These are phyloP conservation scores for Ceratobasidium theobromae DNA, from an alignment of 1,284 basidiomycete genomes.

Conservation along the genomic window DNA sequence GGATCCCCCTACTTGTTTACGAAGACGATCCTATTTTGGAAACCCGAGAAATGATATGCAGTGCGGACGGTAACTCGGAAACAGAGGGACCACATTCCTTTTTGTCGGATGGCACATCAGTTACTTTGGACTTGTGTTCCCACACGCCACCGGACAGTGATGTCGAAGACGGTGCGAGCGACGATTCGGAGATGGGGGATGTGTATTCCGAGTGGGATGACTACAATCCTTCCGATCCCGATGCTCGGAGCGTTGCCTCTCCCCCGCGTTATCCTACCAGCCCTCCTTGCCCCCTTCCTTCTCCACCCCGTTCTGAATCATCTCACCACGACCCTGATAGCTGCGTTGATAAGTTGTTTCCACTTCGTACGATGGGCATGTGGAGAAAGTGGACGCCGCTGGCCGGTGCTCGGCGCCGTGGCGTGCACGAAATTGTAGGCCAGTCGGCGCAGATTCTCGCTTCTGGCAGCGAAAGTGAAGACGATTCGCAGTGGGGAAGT, in stretches of 20 bases:
- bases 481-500: constrained; percentile 23
- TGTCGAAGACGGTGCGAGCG: background rate
- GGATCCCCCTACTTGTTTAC: constrained; percentile 19
- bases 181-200: background rate
- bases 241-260: constrained; percentile 24
- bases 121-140: no score
- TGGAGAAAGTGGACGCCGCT: constrained; percentile 24
- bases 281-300: background rate
- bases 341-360: constrained; percentile 4
- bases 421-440: background rate
- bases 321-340: constrained; percentile 17
- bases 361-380: constrained; percentile 24
- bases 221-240: constrained; percentile 4
- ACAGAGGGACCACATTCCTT: background rate
- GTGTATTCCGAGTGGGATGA: constrained; percentile 27
- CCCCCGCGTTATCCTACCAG: background rate
- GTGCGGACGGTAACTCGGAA: background rate
- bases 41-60: background rate
- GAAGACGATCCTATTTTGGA: constrained; percentile 28
- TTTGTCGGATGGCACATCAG: background rate
- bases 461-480: constrained; percentile 19
- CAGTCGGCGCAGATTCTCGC: background rate
- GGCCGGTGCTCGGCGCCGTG: background rate
- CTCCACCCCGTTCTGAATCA: background rate
- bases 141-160: constrained; percentile 1